phyloP scores from a whole-genome alignment of 768 basidiomycete genomes.

The Pleurotus cornucopiae region DNA sequence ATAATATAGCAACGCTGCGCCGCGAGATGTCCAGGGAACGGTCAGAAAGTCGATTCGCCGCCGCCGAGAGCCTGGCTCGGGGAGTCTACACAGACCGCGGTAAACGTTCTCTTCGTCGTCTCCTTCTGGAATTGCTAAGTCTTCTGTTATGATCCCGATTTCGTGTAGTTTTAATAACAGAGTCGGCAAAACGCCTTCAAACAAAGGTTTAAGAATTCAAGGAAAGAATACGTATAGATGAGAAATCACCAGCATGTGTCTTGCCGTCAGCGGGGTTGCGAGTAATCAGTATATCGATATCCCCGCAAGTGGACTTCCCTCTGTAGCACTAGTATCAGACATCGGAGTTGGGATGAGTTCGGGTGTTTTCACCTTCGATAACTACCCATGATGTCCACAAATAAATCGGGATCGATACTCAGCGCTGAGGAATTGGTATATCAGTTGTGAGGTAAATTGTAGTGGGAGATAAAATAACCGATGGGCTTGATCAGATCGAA shows the following conservation, averaged over 20 bases:
- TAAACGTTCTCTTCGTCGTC: constrained; percentile 72
- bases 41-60: constrained; percentile 84
- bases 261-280: constrained; percentile 66
- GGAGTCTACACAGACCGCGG: constrained; percentile 72
- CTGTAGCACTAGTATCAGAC: constrained; percentile 29
- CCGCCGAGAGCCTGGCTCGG: constrained; percentile 37
- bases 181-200: constrained; percentile 52
- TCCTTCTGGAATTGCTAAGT: constrained; percentile 67
- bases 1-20: constrained; percentile 89
- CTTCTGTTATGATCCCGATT: constrained; percentile 70
- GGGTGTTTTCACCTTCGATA: constrained; percentile 58
- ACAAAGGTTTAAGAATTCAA: neutral
- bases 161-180: constrained; percentile 56
- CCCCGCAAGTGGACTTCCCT: constrained; percentile 80
- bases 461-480: constrained; percentile 38
- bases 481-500: constrained; percentile 69
- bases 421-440: constrained; percentile 42
- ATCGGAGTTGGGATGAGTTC: neutral
- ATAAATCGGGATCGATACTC: constrained; percentile 63
- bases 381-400: constrained; percentile 88
- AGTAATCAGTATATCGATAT: constrained; percentile 88
- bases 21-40: constrained; percentile 74
- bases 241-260: constrained; percentile 63
- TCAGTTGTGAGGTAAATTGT: neutral
- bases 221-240: neutral